Conservation (phyloP, 2,329 filamentous ascomycete genomes). For the Zymoseptoria crescenta region DNA sequence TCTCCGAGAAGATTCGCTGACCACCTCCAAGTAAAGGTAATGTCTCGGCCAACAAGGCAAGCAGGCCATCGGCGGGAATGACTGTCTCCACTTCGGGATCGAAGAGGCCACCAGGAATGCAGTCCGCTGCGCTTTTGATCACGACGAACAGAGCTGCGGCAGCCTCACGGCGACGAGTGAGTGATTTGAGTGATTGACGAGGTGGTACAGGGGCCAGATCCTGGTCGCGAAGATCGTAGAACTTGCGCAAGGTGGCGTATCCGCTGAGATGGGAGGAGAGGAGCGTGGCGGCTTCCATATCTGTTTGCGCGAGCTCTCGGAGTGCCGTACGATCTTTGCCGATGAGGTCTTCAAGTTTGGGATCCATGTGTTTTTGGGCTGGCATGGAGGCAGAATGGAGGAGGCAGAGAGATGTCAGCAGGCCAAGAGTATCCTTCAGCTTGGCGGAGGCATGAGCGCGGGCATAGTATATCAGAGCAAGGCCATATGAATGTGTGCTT, state of each 20-base stretch:
- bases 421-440: conserved; percentile 76
- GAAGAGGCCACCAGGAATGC: conserved; percentile 83
- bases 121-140: conserved; percentile 77
- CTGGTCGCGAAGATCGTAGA: conserved; percentile 81
- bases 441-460: conserved; percentile 71
- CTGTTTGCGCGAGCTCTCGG: conserved; percentile 61
- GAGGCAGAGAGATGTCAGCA: conserved; percentile 79
- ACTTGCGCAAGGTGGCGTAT: conserved; percentile 82
- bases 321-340: conserved; percentile 64
- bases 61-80: conserved; percentile 78
- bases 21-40: conserved; percentile 63
- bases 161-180: conserved; percentile 60
- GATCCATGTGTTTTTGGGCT: conserved; percentile 61
- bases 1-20: conserved; percentile 24
- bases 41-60: conserved; percentile 76
- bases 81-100: conserved; percentile 74
- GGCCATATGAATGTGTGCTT: conserved; percentile 62
- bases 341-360: conserved; percentile 61
- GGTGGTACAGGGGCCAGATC: conserved; percentile 35
- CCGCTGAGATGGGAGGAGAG: conserved; percentile 81
- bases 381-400: conserved; percentile 79
- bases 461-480: conserved; percentile 84
- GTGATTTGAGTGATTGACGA: conserved; percentile 36
- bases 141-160: conserved; percentile 71
- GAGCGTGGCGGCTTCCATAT: conserved; percentile 73